Conservation (phyloP, 2,329 filamentous ascomycete genomes). For the Drechslera avenae region DNA sequence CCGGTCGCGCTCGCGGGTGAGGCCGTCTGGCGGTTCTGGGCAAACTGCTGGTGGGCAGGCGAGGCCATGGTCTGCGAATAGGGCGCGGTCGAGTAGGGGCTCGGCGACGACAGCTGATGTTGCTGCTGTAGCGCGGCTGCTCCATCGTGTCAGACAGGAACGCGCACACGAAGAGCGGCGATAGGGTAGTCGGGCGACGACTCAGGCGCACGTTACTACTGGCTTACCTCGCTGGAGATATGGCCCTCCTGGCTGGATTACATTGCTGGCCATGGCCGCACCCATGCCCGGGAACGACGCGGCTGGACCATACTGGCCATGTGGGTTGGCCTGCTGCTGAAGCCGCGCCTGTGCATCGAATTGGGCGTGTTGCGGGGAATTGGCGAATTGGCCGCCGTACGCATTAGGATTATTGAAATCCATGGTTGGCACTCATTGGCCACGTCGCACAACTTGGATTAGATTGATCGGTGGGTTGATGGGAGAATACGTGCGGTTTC, state of each 20-base stretch:
- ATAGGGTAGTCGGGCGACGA: conserved; percentile 15
- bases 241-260: conserved; percentile 44
- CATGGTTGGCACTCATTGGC: conserved; percentile 47
- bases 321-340: conserved; percentile 38
- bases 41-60: conserved; percentile 44
- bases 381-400: conserved; percentile 41
- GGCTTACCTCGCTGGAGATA: conserved; percentile 47
- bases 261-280: conserved; percentile 19
- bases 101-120: conserved; percentile 45
- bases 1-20: conserved; percentile 37
- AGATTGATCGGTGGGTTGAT: conserved; percentile 42
- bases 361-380: conserved; percentile 42
- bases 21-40: conserved; percentile 47
- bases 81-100: conserved; percentile 47
- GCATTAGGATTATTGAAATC: conserved; percentile 48
- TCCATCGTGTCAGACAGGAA: conserved; percentile 25
- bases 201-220: conserved; percentile 23
- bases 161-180: conserved; percentile 14
- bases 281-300: conserved; percentile 30
- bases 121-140: conserved; percentile 34
- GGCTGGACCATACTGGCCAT: conserved; percentile 43
- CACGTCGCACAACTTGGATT: conserved; percentile 46
- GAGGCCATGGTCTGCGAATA: conserved; percentile 47
- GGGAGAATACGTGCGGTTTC: conserved; percentile 37
- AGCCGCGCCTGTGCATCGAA: conserved; percentile 44